Percentiles rank a stretch among this genome's conserved stretches.
phyloP scores from a whole-genome alignment of 1,284 basidiomycete species.

The Ustilago curta region DNA sequence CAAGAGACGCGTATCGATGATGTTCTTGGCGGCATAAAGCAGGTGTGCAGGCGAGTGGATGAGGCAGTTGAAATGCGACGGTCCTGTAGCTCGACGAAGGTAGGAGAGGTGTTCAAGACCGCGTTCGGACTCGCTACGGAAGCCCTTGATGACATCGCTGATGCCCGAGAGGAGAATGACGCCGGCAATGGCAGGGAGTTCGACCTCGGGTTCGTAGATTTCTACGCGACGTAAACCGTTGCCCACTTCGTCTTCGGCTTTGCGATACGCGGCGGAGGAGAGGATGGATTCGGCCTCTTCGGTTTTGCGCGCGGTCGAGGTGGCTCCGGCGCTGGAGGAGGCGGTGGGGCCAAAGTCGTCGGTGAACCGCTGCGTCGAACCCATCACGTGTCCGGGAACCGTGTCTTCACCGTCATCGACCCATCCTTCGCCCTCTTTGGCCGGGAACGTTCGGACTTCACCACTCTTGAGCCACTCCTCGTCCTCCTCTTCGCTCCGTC shows the following conservation, averaged over 20 bases:
- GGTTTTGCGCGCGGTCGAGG: slow-evolving; percentile 26
- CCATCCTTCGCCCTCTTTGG: slow-evolving; percentile 35
- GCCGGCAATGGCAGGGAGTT: slow-evolving; percentile 67
- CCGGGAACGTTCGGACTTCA: slow-evolving; percentile 25
- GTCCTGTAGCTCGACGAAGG: slow-evolving; percentile 68
- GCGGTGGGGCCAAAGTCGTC: background rate
- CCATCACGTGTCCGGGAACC: slow-evolving; percentile 49
- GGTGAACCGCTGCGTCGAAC: slow-evolving; percentile 27
- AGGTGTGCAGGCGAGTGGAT: slow-evolving; percentile 70
- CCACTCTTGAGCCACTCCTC: slow-evolving; percentile 54
- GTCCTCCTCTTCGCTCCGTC: slow-evolving; percentile 25
- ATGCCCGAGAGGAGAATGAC: slow-evolving; percentile 70
- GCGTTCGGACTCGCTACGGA: slow-evolving; percentile 65
- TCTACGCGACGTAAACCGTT: slow-evolving; percentile 67
- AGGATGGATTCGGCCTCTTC: slow-evolving; percentile 44
- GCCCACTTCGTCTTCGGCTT: slow-evolving; percentile 53
- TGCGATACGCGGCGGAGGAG: slow-evolving; percentile 28
- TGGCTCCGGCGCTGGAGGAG: background rate
- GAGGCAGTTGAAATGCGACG: slow-evolving; percentile 69
- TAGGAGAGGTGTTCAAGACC: slow-evolving; percentile 70
- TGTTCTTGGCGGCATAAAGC: slow-evolving; percentile 69
- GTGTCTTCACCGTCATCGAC: slow-evolving; percentile 48
- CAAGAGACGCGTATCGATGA: slow-evolving; percentile 68
- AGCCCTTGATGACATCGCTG: slow-evolving; percentile 70
- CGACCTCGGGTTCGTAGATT: slow-evolving; percentile 69